These are phyloP conservation scores for Boletus austroedulis DNA, from an alignment of 1,284 basidiomycete species.

Conservation along the genomic window DNA sequence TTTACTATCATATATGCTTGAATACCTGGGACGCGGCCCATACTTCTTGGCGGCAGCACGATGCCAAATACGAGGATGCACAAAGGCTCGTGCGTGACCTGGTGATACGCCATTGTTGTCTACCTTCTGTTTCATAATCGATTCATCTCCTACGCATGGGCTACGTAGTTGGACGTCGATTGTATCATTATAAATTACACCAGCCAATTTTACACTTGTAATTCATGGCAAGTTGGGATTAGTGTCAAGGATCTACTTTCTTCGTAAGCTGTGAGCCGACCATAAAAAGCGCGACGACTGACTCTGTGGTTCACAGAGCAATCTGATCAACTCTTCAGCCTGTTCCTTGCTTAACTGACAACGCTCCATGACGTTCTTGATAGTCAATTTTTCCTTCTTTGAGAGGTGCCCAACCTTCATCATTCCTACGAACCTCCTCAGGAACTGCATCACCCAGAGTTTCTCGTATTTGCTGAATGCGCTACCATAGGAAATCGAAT, in stretches of 20 bases:
- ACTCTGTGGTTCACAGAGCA: conserved; percentile 12
- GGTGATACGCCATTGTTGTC: conserved; percentile 18
- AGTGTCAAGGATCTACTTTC: not conserved
- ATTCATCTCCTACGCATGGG: not conserved
- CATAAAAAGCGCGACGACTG: not conserved
- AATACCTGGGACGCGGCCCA: conserved; percentile 20
- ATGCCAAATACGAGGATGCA: conserved; percentile 17
- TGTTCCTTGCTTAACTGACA: conserved; percentile 22
- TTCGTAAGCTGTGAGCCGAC: conserved; percentile 2
- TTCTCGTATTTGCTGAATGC: conserved; percentile 17
- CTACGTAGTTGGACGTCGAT: not conserved
- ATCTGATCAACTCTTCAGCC: conserved; percentile 18
- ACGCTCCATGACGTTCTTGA: conserved; percentile 12
- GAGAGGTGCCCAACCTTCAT: conserved; percentile 10
- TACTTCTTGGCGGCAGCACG: conserved; percentile 24
- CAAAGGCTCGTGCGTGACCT: conserved; percentile 20
- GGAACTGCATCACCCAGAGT: conserved; percentile 28
- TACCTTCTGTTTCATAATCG: conserved; percentile 10
- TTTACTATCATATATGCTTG: conserved; percentile 26
- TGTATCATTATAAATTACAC: not conserved
- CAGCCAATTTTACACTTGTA: not conserved
- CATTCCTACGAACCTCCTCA: conserved; percentile 21
- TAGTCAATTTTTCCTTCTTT: conserved; percentile 14
- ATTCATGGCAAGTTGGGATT: not conserved
- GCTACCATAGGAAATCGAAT: conserved; percentile 20